These are phyloP conservation scores for Termitomyces sp. DNA, from an alignment of 768 basidiomycete species.

Conservation along the genomic window DNA sequence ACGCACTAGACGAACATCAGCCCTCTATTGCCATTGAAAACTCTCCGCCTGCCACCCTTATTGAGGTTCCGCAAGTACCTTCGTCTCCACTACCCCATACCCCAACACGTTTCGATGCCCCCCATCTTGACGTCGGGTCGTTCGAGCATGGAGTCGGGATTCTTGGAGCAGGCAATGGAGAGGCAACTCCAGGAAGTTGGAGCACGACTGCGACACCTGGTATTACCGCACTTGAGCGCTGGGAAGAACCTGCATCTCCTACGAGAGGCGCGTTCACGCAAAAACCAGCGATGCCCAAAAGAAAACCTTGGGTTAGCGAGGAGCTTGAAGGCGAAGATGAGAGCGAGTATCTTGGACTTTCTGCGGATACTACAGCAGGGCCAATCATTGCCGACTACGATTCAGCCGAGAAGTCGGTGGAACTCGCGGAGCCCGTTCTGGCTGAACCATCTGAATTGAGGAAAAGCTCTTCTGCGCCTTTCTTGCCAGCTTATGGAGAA, in stretches of 20 bases:
- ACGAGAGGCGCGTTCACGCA: constrained; percentile 11
- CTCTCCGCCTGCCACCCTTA: constrained; percentile 23
- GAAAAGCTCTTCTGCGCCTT: constrained; percentile 13
- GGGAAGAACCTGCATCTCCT: constrained; percentile 12
- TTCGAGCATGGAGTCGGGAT: constrained; percentile 11
- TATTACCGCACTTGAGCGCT: constrained; percentile 20
- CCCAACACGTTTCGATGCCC: constrained; percentile 7
- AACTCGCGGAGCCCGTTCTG: neutral
- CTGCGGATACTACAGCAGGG: neutral
- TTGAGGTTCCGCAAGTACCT: neutral
- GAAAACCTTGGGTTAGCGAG: constrained; percentile 36
- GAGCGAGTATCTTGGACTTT: neutral
- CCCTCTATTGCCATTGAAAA: constrained; percentile 25
- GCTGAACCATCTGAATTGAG: neutral
- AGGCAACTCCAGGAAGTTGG: constrained; percentile 60
- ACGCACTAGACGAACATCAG: constrained; percentile 15
- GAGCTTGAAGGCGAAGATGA: constrained; percentile 32
- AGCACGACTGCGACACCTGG: constrained; percentile 79
- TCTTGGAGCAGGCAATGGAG: constrained; percentile 14
- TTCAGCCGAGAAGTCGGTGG: neutral
- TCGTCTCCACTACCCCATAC: constrained; percentile 10
- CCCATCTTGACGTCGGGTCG: constrained; percentile 12
- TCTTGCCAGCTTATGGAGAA: constrained; percentile 2
- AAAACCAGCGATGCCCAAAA: constrained; percentile 10
- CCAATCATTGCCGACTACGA: neutral